Evolutionary conservation across 345 rosid genomes (phyloP).

Genomic region (Citrus hindsii): DNA sequence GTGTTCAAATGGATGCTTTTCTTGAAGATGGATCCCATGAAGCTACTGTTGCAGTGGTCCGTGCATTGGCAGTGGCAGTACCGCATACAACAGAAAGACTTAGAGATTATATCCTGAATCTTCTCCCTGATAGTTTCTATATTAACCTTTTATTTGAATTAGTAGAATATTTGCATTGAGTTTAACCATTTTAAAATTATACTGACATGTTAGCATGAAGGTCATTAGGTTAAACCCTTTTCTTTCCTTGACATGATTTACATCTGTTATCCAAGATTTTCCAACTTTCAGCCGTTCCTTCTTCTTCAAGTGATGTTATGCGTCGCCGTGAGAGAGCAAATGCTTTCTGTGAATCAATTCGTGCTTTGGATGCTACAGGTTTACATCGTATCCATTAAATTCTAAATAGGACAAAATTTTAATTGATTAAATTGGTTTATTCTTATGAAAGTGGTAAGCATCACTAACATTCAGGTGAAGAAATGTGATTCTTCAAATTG

Average conservation of each 20-base stretch:
- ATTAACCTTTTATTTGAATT: background rate
- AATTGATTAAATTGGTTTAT: background rate
- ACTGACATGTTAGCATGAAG: background rate
- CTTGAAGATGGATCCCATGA: slow-evolving; percentile 99
- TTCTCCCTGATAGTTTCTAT: background rate
- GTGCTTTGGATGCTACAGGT: slow-evolving; percentile 99
- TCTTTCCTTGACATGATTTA: slow-evolving; percentile 45
- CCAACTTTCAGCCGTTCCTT: slow-evolving; percentile 64
- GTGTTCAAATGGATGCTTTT: slow-evolving; percentile 99
- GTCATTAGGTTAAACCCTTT: background rate
- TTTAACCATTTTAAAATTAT: slow-evolving; percentile 4
- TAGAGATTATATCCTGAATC: slow-evolving; percentile 78
- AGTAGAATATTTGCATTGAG: background rate
- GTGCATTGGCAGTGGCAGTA: slow-evolving; percentile 76
- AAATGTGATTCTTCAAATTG: background rate
- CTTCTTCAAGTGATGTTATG: slow-evolving; percentile 55
- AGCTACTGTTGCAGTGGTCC: slow-evolving; percentile 88
- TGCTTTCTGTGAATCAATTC: slow-evolving; percentile 87
- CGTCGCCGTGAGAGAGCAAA: slow-evolving; percentile 84
- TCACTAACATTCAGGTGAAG: background rate
- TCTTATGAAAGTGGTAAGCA: background rate
- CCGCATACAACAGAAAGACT: slow-evolving; percentile 91
- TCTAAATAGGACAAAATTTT: background rate
- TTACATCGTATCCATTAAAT: slow-evolving; percentile 16
- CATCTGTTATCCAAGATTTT: slow-evolving; percentile 88